Evolutionary conservation across 1,139 yeast species (phyloP).

Genomic region (Lodderomyces margitis): DNA sequence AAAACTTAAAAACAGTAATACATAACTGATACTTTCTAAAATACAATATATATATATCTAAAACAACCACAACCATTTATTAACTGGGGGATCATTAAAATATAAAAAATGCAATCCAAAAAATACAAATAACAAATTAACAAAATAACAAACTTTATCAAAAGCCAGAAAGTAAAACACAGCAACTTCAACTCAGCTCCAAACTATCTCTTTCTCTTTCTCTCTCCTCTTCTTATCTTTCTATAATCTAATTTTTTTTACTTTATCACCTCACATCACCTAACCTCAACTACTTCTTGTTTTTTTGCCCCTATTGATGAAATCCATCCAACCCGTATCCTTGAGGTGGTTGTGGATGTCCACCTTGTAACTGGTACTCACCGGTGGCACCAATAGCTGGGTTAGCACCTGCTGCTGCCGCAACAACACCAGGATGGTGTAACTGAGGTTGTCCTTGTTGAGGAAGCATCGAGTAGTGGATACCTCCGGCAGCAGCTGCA

Average conservation of each 20-base stretch:
- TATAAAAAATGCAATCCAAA: too few species aligned
- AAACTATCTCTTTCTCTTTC: not conserved
- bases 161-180: too few species aligned
- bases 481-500: slow-evolving; percentile 3
- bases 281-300: too few species aligned
- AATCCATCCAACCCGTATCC: slow-evolving; percentile 6
- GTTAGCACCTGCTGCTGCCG: not conserved
- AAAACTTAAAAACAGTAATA: too few species aligned
- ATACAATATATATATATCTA: too few species aligned
- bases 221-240: not conserved
- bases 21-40: too few species aligned
- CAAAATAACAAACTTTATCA: too few species aligned
- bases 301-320: not conserved
- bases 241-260: not conserved
- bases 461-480: slow-evolving; percentile 4
- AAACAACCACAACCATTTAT: too few species aligned
- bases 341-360: slow-evolving; percentile 8
- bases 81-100: too few species aligned
- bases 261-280: too few species aligned
- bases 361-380: slow-evolving; percentile 1
- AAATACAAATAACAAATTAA: too few species aligned
- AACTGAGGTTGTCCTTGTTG: slow-evolving; percentile 9
- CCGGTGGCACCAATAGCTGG: slow-evolving; percentile 2
- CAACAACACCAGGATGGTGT: slow-evolving; percentile 1
- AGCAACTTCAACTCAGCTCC: too few species aligned